These are phyloP conservation scores for Botrytis porri DNA, from an alignment of 2,329 filamentous ascomycete species.

Conservation along the genomic window DNA sequence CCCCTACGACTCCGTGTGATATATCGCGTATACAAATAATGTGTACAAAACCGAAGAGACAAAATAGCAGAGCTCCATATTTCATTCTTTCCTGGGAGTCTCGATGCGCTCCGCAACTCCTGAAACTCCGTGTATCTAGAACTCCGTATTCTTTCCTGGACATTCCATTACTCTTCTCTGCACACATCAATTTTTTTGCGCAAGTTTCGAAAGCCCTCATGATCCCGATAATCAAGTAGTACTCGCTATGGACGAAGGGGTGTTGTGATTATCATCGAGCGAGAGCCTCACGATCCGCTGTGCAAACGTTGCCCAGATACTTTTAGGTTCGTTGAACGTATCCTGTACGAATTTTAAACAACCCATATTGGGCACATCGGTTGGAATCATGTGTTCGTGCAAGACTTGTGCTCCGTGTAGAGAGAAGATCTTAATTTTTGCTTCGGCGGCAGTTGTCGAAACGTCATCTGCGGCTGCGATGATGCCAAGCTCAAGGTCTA, in stretches of 20 bases:
- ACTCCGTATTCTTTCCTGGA: neutral
- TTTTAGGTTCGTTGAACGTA: constrained; percentile 25
- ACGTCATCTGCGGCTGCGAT: constrained; percentile 46
- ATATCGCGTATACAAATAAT: neutral
- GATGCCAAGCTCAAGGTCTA: constrained; percentile 46
- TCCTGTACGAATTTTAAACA: constrained; percentile 31
- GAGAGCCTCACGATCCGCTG: neutral
- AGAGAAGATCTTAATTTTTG: constrained; percentile 31
- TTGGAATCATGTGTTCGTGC: neutral
- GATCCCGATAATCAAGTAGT: neutral
- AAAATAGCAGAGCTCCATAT: neutral
- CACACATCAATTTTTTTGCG: neutral
- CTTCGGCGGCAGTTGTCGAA: neutral
- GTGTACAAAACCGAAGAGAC: neutral
- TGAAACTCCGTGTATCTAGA: neutral
- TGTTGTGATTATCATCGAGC: neutral
- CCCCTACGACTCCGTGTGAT: neutral
- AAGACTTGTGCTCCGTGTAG: constrained; percentile 28
- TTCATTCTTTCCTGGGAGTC: neutral
- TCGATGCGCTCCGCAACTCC: neutral
- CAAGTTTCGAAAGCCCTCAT: neutral
- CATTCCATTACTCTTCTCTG: neutral
- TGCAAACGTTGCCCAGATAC: constrained; percentile 23
- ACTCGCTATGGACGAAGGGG: neutral
- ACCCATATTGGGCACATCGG: constrained; percentile 10